Conservation (phyloP, 768 basidiomycete genomes). For the Leucocoprinus birnbaumii region DNA sequence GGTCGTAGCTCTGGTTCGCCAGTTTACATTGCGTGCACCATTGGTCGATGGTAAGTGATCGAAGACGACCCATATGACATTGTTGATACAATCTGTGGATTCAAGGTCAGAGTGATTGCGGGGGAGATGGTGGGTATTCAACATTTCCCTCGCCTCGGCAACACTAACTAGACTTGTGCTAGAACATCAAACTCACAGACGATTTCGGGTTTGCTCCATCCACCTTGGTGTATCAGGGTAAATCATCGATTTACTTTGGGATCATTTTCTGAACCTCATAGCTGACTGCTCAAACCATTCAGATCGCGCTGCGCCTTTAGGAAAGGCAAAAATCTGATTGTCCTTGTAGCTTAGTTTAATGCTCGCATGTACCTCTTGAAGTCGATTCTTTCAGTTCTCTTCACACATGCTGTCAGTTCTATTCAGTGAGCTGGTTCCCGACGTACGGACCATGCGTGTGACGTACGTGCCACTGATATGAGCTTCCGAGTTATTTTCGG, state of each 20-base stretch:
- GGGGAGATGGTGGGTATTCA: constrained; percentile 66
- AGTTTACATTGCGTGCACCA: constrained; percentile 85
- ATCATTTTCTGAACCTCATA: too few relatives aligned
- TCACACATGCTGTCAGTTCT: neutral
- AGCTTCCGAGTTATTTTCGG: neutral
- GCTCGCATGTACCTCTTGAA: constrained; percentile 27
- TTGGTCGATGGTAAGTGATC: constrained; percentile 77
- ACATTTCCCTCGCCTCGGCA: constrained; percentile 2
- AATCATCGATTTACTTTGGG: constrained; percentile 8
- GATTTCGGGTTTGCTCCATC: constrained; percentile 89
- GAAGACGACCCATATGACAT: constrained; percentile 7
- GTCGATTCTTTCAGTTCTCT: constrained; percentile 1
- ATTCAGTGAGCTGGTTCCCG: too few relatives aligned
- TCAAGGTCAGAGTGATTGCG: constrained; percentile 76
- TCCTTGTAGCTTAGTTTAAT: neutral
- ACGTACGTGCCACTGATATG: neutral
- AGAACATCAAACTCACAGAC: constrained; percentile 68
- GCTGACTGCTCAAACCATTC: constrained; percentile 13
- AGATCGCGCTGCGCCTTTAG: constrained; percentile 57
- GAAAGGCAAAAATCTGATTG: constrained; percentile 48
- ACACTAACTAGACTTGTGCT: neutral
- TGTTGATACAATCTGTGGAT: neutral
- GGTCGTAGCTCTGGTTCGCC: constrained; percentile 76
- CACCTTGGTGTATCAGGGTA: constrained; percentile 73
- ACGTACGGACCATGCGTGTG: too few relatives aligned